Conservation (phyloP, 2,329 filamentous ascomycete species). For the Epicoccum sorghinum region DNA sequence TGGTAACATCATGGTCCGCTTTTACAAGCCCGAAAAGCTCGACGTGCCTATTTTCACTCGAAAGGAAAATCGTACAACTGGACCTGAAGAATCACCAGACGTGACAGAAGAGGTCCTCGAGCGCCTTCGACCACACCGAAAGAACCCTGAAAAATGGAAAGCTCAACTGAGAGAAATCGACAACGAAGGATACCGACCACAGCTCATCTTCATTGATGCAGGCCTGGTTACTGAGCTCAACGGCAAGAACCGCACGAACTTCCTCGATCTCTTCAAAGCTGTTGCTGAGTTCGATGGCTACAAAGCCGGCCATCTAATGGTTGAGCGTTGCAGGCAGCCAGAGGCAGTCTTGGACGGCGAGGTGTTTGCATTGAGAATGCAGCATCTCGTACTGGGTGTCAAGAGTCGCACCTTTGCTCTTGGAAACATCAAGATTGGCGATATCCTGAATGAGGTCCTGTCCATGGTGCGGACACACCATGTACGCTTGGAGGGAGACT, state of each 20-base stretch:
- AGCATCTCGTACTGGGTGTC: constrained; percentile 89
- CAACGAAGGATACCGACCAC: constrained; percentile 85
- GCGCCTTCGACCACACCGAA: constrained; percentile 75
- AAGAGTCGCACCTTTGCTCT: constrained; percentile 90
- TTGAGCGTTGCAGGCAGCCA: constrained; percentile 90
- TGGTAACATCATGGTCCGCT: constrained; percentile 99
- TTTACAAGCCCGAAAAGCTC: constrained; percentile 82
- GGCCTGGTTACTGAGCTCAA: constrained; percentile 95
- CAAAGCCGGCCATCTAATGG: constrained; percentile 93
- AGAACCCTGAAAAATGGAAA: constrained; percentile 73
- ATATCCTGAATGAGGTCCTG: constrained; percentile 88
- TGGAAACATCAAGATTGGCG: constrained; percentile 93
- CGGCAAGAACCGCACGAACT: constrained; percentile 82
- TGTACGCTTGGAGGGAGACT: constrained; percentile 93
- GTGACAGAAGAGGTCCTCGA: constrained; percentile 87
- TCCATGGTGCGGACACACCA: constrained; percentile 92
- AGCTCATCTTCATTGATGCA: constrained; percentile 96
- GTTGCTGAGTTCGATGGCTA: constrained; percentile 97
- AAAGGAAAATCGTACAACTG: constrained; percentile 41
- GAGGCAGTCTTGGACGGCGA: constrained; percentile 88
- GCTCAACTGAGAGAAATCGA: constrained; percentile 78
- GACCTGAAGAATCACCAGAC: constrained; percentile 64
- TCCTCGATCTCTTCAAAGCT: constrained; percentile 93
- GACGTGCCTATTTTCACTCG: constrained; percentile 63
- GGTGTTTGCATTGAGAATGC: constrained; percentile 94